A percentile compares a stretch with the other conserved stretches of the same genome.
phyloP scores from a whole-genome alignment of 345 rosid species.

The Mallotus nudiflorus region DNA sequence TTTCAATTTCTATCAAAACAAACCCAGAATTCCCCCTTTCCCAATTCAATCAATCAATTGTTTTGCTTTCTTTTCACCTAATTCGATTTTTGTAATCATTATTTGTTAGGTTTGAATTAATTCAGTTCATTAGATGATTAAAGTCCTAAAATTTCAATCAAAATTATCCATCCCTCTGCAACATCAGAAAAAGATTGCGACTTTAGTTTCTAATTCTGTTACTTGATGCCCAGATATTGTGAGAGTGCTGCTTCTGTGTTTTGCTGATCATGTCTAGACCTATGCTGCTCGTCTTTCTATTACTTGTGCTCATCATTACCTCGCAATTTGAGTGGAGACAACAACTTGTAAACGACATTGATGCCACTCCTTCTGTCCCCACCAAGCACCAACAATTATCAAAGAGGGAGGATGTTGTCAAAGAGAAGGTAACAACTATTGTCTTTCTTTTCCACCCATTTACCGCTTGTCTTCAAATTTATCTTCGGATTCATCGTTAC shows the following conservation, averaged over 20 bases:
- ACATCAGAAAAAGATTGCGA: too few relatives aligned
- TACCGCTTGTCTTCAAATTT: not conserved
- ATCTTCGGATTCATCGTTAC: not conserved
- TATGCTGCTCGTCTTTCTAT: slow-evolving; percentile 68
- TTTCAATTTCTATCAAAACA: too few relatives aligned
- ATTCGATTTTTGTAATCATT: too few relatives aligned
- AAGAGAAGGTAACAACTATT: slow-evolving; percentile 63
- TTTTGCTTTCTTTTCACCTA: too few relatives aligned
- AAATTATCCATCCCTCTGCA: too few relatives aligned
- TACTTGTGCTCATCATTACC: slow-evolving; percentile 71
- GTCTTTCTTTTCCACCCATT: not conserved
- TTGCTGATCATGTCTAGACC: slow-evolving; percentile 64
- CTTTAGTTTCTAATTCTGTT: slow-evolving; percentile 6
- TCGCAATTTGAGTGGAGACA: slow-evolving; percentile 96
- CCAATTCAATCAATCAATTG: too few relatives aligned
- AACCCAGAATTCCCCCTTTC: too few relatives aligned
- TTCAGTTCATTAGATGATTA: too few relatives aligned
- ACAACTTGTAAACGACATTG: slow-evolving; percentile 67
- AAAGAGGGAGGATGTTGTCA: slow-evolving; percentile 66
- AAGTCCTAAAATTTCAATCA: too few relatives aligned
- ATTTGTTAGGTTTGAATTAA: too few relatives aligned
- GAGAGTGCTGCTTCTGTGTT: slow-evolving; percentile 21
- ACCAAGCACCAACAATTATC: slow-evolving; percentile 62
- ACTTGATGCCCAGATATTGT: slow-evolving; percentile 37
- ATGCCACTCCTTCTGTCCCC: slow-evolving; percentile 41